These are phyloP conservation scores for Penicillium concentricum DNA, from an alignment of 2,329 filamentous ascomycete genomes.

Conservation along the genomic window DNA sequence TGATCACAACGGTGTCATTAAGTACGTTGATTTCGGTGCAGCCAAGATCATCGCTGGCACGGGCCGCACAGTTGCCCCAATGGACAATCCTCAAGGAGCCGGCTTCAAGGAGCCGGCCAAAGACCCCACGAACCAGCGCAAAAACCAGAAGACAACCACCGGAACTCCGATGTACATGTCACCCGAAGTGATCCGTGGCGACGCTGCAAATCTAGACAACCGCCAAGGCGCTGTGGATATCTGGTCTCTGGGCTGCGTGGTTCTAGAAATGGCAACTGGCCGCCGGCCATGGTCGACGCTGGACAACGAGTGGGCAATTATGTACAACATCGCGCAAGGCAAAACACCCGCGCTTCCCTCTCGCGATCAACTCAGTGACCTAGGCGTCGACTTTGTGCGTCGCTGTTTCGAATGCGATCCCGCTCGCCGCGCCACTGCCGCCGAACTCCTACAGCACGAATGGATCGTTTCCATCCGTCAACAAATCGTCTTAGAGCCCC, in stretches of 20 bases:
- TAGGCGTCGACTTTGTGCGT: constrained; percentile 83
- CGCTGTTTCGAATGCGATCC: constrained; percentile 87
- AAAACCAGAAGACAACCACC: constrained; percentile 85
- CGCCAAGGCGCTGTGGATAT: constrained; percentile 87
- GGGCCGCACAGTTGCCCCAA: constrained; percentile 76
- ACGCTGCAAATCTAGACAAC: constrained; percentile 68
- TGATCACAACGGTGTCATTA: constrained; percentile 97
- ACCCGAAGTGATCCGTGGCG: constrained; percentile 93
- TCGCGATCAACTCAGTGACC: constrained; percentile 75
- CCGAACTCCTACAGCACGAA: constrained; percentile 89
- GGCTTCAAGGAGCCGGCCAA: constrained; percentile 42
- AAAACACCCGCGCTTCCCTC: constrained; percentile 85
- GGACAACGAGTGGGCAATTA: constrained; percentile 99
- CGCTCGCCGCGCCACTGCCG: constrained; percentile 71
- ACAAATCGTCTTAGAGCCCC: constrained; percentile 47
- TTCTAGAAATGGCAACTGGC: constrained; percentile 96
- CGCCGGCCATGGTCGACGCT: constrained; percentile 90
- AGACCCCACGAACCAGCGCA: constrained; percentile 35
- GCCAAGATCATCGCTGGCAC: constrained; percentile 95
- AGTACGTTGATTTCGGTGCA: constrained; percentile 97
- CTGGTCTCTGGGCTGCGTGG: constrained; percentile 95
- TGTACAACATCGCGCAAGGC: constrained; percentile 99
- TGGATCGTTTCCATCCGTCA: constrained; percentile 65
- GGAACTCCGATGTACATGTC: constrained; percentile 99
- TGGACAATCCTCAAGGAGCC: constrained; percentile 53